These are phyloP conservation scores for Ceratobasidium sp. DNA, from an alignment of 1,284 basidiomycete species.

Conservation along the genomic window DNA sequence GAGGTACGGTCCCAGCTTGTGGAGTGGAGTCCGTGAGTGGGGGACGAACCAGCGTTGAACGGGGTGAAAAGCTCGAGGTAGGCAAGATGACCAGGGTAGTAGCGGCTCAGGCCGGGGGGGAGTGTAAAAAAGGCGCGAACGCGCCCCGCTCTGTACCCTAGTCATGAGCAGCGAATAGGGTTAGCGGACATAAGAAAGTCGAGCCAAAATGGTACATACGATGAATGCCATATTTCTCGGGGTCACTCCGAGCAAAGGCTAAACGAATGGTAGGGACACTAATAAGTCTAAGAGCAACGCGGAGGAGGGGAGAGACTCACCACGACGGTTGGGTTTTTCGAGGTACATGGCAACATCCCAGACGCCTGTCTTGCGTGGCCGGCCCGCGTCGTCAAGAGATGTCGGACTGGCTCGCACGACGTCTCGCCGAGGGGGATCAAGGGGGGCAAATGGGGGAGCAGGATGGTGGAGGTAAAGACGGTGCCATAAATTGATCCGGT, in stretches of 20 bases:
- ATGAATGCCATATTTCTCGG: background rate
- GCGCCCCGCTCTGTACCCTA: slow-evolving; percentile 30
- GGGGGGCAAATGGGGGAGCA: slow-evolving; percentile 7
- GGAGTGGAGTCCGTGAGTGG: no score
- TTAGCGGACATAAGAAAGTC: background rate
- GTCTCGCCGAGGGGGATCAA: slow-evolving; percentile 3
- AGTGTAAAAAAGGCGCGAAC: no score
- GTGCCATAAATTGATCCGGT: slow-evolving; percentile 19
- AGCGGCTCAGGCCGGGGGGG: no score
- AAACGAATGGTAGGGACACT: no score
- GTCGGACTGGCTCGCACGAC: background rate
- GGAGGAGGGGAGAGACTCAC: background rate
- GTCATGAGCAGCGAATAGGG: background rate
- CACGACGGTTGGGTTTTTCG: background rate
- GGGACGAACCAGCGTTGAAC: background rate
- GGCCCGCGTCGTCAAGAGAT: background rate
- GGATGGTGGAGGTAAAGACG: slow-evolving; percentile 17
- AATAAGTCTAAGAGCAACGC: background rate
- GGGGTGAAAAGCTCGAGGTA: slow-evolving; percentile 20
- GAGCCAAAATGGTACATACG: background rate
- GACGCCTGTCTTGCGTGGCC: background rate
- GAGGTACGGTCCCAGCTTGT: background rate
- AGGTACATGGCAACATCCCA: slow-evolving; percentile 10
- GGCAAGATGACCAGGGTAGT: background rate
- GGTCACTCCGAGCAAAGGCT: no score